Evolutionary conservation across 1,284 basidiomycete species (phyloP).

Genomic region (Tylopilus sp.): DNA sequence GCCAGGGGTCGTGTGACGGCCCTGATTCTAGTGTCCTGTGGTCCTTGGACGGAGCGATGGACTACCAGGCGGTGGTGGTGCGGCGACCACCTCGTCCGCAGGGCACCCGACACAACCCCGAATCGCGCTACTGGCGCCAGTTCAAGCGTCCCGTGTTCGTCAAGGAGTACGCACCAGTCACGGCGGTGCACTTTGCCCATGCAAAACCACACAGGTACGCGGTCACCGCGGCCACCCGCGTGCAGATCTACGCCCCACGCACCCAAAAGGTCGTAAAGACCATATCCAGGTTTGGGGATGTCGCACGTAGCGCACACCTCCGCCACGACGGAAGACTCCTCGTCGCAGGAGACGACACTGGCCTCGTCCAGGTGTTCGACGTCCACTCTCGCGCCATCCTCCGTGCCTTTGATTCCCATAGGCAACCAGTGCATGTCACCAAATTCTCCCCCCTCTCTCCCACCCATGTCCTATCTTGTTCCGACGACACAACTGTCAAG

Average conservation of each 20-base stretch:
- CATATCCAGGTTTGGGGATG: conserved; percentile 95
- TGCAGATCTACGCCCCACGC: conserved; percentile 94
- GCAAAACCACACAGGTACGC: conserved; percentile 89
- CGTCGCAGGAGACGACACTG: conserved; percentile 93
- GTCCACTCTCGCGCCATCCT: conserved; percentile 93
- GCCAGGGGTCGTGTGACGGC: conserved; percentile 10
- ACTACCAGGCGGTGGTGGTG: conserved; percentile 74
- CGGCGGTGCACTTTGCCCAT: conserved; percentile 85
- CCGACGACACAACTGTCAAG: conserved; percentile 92
- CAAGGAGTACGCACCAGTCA: conserved; percentile 93
- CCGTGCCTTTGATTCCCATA: conserved; percentile 87
- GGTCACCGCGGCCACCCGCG: conserved; percentile 89
- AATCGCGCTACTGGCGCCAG: conserved; percentile 77
- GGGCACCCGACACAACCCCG: conserved; percentile 58
- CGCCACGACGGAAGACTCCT: conserved; percentile 92
- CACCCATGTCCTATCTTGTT: conserved; percentile 89
- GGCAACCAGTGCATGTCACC: conserved; percentile 92
- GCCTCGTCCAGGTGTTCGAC: conserved; percentile 94
- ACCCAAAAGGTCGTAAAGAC: conserved; percentile 96
- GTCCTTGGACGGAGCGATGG: conserved; percentile 44
- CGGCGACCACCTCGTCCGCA: conserved; percentile 56
- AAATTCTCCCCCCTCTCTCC: conserved; percentile 83
- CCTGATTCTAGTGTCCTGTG: not conserved
- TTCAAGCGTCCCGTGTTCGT: conserved; percentile 86
- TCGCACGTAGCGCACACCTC: conserved; percentile 85